Evolutionary conservation across 176 grass and related monocot genomes (phyloP), one percentile per base, ranked within the genome.

Genomic region (Carex pumila): DNA sequence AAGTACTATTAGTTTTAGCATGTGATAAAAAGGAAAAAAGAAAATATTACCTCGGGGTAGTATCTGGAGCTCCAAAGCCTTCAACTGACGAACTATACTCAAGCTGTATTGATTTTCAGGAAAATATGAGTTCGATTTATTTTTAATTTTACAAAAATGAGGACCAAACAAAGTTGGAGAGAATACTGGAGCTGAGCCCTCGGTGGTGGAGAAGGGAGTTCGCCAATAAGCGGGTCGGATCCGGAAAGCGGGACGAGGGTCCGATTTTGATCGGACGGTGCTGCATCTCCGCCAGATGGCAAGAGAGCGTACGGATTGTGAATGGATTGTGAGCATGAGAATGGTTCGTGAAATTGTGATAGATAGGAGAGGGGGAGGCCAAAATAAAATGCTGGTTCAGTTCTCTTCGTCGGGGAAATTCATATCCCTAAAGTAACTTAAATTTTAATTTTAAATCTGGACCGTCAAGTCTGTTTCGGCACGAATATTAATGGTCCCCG

Each of bases 11-110:
- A 22, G 12, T 21, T 7, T 12, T 53, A 80, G 17, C 21, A 36
- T 62, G 62, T 80, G 15, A 57, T 3, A 47, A 67, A 49, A 18
- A 66, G 14, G 11, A 15, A 67, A 67, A 70, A 49, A 37, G 19
- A 52, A 83, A 71, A 45, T 32, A 84, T 14, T 75, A 94, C 92
- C 65, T 91, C 62, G 81, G 81, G 12, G 63, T 49, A 30, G 61
- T 72, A 37, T 79, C 43, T 65, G 71, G 77, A 39, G 87, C 49
- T 56, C 92, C 90, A 59, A 88, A 80, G 25, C 87, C 89, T 10
- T 97, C 85, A 7, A 77, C 62, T 52, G 87, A 88, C 21, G 89
- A 79, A 87, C 92, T 84, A 78, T 87, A 89, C 12, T 87, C 87
- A 69, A 87, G 49, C 90, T 97, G 90, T 86, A 30, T 47, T 14